phyloP scores from a whole-genome alignment of 345 rosid species.

The Pistacia integerrima region DNA sequence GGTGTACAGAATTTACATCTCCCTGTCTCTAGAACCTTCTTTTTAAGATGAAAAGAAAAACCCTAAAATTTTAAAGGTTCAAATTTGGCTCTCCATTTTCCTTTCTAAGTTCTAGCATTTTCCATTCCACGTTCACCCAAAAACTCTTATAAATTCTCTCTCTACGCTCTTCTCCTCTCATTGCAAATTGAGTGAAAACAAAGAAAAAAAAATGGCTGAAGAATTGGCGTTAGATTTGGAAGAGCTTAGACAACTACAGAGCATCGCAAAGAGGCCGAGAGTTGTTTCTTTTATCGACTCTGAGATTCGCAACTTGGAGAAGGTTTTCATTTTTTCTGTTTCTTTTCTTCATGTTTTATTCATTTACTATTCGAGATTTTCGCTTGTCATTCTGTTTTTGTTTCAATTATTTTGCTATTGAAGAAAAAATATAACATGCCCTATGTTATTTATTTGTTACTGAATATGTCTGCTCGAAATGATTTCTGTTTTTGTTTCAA shows the following conservation, averaged over 20 bases:
- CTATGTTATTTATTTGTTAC: neutral
- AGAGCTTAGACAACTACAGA: conserved; percentile 74
- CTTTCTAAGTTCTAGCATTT: conserved; percentile 2
- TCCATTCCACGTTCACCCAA: neutral
- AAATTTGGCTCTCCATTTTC: neutral
- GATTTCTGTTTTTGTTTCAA: no score
- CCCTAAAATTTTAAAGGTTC: neutral
- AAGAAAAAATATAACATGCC: no score
- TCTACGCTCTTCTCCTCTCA: neutral
- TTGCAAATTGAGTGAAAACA: neutral
- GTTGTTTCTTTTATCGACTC: conserved; percentile 60
- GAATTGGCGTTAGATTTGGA: conserved; percentile 65
- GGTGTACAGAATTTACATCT: neutral
- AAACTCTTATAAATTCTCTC: neutral
- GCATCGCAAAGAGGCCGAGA: conserved; percentile 76
- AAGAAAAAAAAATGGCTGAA: conserved; percentile 56
- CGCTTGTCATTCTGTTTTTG: neutral
- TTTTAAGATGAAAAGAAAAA: neutral
- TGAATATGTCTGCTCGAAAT: no score
- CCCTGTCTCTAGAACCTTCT: conserved; percentile 3
- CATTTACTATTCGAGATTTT: neutral
- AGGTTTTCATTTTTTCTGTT: conserved; percentile 37
- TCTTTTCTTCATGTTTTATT: neutral
- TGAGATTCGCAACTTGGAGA: conserved; percentile 68
- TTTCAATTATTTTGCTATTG: no score